Evolutionary conservation across 2,329 filamentous ascomycete species (phyloP).

Genomic region (Pezicula carpinea): DNA sequence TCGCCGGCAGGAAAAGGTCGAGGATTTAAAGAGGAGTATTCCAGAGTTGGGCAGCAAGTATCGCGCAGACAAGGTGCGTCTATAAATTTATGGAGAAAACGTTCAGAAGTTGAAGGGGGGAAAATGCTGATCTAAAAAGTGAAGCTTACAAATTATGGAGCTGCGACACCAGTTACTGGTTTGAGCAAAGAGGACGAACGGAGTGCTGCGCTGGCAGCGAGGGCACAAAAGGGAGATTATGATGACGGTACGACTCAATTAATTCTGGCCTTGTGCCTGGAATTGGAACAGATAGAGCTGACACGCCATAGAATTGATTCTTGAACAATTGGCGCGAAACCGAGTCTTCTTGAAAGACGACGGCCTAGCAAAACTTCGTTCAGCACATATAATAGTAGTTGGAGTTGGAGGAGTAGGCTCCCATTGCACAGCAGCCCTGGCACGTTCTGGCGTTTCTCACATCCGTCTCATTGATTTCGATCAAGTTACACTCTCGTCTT

Average conservation of each 20-base stretch:
- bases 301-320: slow-evolving; percentile 68
- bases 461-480: slow-evolving; percentile 94
- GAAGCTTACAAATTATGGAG: slow-evolving; percentile 46
- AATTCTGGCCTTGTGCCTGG: not conserved
- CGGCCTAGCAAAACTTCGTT: slow-evolving; percentile 74
- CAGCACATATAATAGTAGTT: slow-evolving; percentile 81
- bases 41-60: slow-evolving; percentile 34
- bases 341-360: slow-evolving; percentile 82
- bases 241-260: slow-evolving; percentile 41
- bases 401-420: slow-evolving; percentile 94
- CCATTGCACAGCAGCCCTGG: slow-evolving; percentile 80
- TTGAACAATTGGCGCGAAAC: slow-evolving; percentile 92
- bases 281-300: not conserved
- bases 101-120: not conserved
- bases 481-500: slow-evolving; percentile 88
- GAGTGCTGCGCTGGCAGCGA: slow-evolving; percentile 52
- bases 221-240: slow-evolving; percentile 59
- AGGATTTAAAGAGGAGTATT: slow-evolving; percentile 56
- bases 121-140: slow-evolving; percentile 33
- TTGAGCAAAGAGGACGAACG: slow-evolving; percentile 57
- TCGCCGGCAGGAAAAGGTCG: slow-evolving; percentile 48
- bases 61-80: slow-evolving; percentile 33
- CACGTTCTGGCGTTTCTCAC: slow-evolving; percentile 82
- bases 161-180: slow-evolving; percentile 20
- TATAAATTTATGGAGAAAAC: not conserved